Base-by-base conservation (phyloP, 2,329 filamentous ascomycete species). In the Penicillium sp. region DNA sequence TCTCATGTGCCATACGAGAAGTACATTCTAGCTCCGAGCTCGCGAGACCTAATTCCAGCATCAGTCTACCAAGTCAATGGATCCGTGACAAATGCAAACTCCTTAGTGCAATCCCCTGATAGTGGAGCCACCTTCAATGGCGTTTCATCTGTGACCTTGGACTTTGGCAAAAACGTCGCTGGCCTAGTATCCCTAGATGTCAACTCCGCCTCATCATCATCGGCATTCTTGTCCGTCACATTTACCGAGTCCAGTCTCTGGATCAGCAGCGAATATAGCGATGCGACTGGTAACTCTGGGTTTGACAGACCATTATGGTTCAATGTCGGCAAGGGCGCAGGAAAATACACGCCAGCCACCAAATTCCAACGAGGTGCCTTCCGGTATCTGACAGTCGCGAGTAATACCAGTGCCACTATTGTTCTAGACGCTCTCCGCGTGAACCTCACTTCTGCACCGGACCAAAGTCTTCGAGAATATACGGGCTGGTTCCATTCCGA, bases 221-320 rank as follows among this genome's bases (percentile, higher is more conserved):
- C 65, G 49, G 71, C 69, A 10, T 73, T 70, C n/a, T 63, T 79
- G 8, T 75, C 76, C 5, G 57, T 78, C 8, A 74, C 71, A 3
- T 79, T 76, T 54, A 73, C 71, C 0, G 76, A 79, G 56, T 73
- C 69, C 2, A 71, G 60, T 24, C 60, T 82, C 1, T 85, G 79
- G 79, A 79, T 84, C 46, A 81, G 75, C 37, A 74, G 73, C 3
- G 62, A 75, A 27, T 74, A 69, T 8, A 75, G 76, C 56, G 81
- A 83, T 65, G 78, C 77, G 1, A 82, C 78, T 1, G 73, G 73
- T 3, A 76, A 81, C 50, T 70, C 73, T 4, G 79, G 77, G 0
- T 73, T 79, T 11, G 81, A 84, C 48, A 75, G 78, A 49, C 73
- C 76, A 0, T 69, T 84, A 0, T 84, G 79, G 79, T 81, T 82